Evolutionary conservation across 805 yeast genomes (phyloP), one percentile per base, ranked within the genome.

Genomic region (Hanseniaspora jakobsenii): DNA sequence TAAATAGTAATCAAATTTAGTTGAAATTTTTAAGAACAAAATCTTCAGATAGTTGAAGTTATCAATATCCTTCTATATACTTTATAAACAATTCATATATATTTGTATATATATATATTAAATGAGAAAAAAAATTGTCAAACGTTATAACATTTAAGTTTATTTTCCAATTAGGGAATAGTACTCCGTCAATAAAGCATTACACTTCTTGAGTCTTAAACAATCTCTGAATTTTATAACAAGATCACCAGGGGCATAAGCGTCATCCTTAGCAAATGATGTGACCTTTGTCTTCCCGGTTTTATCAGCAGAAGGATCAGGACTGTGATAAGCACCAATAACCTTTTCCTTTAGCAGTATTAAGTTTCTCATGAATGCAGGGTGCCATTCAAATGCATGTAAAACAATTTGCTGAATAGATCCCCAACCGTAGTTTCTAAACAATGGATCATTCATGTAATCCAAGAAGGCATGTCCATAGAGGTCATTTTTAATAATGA

Each of bases 371-470:
- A 91, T 67, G 22, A 81, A 64, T 23, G 72, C 75, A 10, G 95
- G 94, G 58, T 89, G 98, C 98, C 97, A 91, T 61, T 85, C 96
- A 52, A 86, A 66, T 36, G 86, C 67, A 58, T 91, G 97, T n/a
- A 83, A 72, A 34, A 89, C 75, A 4, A 77, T 80, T 44, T 72
- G 71, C 12, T 72, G 71, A 62, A 82, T 82, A 47, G 70, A 70
- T 35, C 54, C 55, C 61, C 63, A 60, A n/a, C 62, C 61, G 62
- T 81, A 85, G 39, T 71, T 69, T 56, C 82, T 71, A 57, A 75
- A 78, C 38, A 85, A 67, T 19, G 77, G 75, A 57, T 84, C 91
- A 27, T 71, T 60, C 86, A 95, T 80, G 51, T 74, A 71, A 58
- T 86, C 95, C n/a, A 87, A 54, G 40, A 85, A 66, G 1, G 81